These are phyloP conservation scores for Termitomyces sp. DNA, from an alignment of 768 basidiomycete genomes.

Conservation along the genomic window DNA sequence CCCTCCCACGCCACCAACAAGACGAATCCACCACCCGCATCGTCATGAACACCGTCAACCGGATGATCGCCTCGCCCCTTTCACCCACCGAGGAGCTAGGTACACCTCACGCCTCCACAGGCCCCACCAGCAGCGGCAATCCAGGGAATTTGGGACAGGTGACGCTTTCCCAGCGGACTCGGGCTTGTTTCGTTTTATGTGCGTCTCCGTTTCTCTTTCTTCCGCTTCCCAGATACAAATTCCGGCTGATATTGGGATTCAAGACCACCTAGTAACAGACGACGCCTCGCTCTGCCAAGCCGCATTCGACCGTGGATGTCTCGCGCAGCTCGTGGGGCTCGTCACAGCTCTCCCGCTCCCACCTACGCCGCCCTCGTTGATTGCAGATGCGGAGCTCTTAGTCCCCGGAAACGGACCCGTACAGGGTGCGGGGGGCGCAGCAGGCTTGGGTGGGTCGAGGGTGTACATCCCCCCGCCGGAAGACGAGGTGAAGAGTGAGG, in stretches of 20 bases:
- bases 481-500: no score
- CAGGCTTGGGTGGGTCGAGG: no score
- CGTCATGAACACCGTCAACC: slow-evolving; percentile 69
- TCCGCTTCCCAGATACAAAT: not conserved
- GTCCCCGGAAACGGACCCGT: not conserved
- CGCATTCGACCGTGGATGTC: no score
- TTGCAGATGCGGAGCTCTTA: not conserved
- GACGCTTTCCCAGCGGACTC: not conserved
- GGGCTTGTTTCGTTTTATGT: slow-evolving; percentile 77
- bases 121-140: not conserved
- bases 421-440: no score
- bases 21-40: slow-evolving; percentile 51
- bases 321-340: no score
- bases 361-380: no score
- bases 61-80: slow-evolving; percentile 40
- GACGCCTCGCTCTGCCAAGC: slow-evolving; percentile 62
- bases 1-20: slow-evolving; percentile 20
- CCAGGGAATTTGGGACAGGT: not conserved
- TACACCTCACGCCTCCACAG: not conserved
- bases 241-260: not conserved
- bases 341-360: no score
- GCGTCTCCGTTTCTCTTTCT: slow-evolving; percentile 20
- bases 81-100: slow-evolving; percentile 11
- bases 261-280: slow-evolving; percentile 70
- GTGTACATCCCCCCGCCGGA: no score